Percentiles rank a stretch among this genome's conserved stretches.
phyloP scores from a whole-genome alignment of 805 yeast species.

The Wickerhamiella musiphila region DNA sequence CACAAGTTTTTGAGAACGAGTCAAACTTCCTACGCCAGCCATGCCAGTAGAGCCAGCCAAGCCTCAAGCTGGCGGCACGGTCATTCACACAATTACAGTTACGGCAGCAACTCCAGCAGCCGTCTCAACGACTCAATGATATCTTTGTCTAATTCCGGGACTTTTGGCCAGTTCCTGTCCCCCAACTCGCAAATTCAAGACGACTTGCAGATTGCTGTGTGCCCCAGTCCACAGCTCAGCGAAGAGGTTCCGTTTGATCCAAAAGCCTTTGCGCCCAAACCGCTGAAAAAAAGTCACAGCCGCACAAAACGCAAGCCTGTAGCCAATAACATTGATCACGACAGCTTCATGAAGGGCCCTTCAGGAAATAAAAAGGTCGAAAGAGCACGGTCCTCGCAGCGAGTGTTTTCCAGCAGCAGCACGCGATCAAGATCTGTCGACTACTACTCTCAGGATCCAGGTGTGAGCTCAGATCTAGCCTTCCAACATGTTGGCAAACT shows the following conservation, averaged over 20 bases:
- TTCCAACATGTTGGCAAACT: background rate
- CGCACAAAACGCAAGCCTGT: background rate
- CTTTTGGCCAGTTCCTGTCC: no score
- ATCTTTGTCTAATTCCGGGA: no score
- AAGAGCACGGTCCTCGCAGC: background rate
- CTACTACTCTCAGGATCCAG: background rate
- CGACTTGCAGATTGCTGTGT: slow-evolving; percentile 3
- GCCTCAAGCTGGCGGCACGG: no score
- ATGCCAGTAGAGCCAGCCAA: no score
- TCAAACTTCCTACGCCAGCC: no score
- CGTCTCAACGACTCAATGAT: no score
- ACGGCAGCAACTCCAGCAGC: no score
- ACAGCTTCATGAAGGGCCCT: background rate
- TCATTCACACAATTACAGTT: no score
- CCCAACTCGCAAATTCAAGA: no score
- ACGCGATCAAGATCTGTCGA: slow-evolving; percentile 3
- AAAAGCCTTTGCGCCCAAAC: slow-evolving; percentile 5
- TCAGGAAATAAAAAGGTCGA: background rate
- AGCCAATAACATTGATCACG: no score
- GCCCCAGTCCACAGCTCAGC: slow-evolving; percentile 9
- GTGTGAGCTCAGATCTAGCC: no score
- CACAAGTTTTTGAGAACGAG: no score
- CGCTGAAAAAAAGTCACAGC: slow-evolving; percentile 7
- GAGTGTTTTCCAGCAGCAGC: slow-evolving; percentile 1
- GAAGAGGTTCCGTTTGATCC: slow-evolving; percentile 16